Evolutionary conservation across 2,329 filamentous ascomycete genomes (phyloP), one percentile per base, ranked within the genome.

Genomic region (Fusarium sp.): DNA sequence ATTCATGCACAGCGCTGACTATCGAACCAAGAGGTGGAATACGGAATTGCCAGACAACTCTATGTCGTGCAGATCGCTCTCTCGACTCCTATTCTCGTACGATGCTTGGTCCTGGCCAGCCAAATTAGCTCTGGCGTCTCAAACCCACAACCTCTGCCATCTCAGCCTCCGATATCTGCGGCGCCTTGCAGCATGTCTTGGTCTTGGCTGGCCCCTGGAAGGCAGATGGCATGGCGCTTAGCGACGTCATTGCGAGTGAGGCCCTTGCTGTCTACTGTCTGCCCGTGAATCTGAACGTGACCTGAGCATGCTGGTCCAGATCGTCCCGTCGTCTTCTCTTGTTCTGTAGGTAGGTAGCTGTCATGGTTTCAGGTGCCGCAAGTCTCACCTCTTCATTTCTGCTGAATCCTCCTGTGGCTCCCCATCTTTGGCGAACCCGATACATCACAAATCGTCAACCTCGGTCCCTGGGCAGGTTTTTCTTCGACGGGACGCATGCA

Each of bases 331-430:
- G 16, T 39, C 53, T 50, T 18, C 58, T 48, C 7, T 46, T 48
- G 61, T 58, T 52, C 58, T 48, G 39, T 50, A 23, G 23, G 23
- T 23, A 23, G 23, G 23, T 23, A 34, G 46, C 46, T 50, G 47
- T 50, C 30, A 44, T 67, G 48, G 67, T 71, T 70, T 71, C 67
- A 70, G 66, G 67, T 65, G 39, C 44, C 8, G 44, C 37, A 40
- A n/a, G 23, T 23, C 43, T 55, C 37, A 12, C 31, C 30, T 46
- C 30, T 39, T 44, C 28, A 54, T 50, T 59, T 34, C 7, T 27
- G n/a, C 37, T 27, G 43, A 40, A 16, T 12, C 36, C 34, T 27
- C 59, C 39, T 66, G 65, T 58, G 56, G 56, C 61, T 43, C 36
- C 41, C 51, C 41, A n/a, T 31, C 12, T 13, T 34, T 41, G 18